Evolutionary conservation across 768 basidiomycete genomes (phyloP).

Genomic region (Clavulina sp.): DNA sequence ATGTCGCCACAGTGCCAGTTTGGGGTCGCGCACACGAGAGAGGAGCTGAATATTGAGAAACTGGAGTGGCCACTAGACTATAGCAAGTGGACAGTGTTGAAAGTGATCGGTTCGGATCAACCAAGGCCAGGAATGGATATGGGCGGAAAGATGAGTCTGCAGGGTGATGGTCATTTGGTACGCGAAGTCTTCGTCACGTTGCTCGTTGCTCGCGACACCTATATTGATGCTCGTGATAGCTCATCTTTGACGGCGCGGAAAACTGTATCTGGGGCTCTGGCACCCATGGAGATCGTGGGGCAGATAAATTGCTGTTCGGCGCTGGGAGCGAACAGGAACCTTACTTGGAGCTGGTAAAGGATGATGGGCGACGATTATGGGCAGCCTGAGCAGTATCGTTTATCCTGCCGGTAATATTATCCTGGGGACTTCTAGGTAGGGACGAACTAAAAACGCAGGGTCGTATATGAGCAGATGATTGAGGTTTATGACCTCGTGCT

Average conservation of each 20-base stretch:
- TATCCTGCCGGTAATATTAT: too few species aligned
- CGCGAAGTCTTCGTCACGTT: constrained; percentile 2
- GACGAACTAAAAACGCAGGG: too few species aligned
- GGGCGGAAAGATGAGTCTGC: constrained; percentile 10
- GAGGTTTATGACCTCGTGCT: too few species aligned
- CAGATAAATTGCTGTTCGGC: neutral
- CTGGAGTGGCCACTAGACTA: constrained; percentile 8
- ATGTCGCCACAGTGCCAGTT: constrained; percentile 13
- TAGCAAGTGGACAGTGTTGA: constrained; percentile 8
- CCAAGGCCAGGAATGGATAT: constrained; percentile 4
- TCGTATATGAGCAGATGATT: too few species aligned
- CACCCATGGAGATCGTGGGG: constrained; percentile 1
- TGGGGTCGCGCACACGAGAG: constrained; percentile 7
- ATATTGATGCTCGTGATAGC: constrained; percentile 1
- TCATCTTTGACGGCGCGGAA: neutral
- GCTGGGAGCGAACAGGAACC: neutral
- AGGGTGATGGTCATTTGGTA: constrained; percentile 15
- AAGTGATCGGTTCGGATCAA: constrained; percentile 12
- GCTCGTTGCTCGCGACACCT: too few species aligned
- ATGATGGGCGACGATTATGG: neutral
- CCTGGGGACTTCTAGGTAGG: too few species aligned
- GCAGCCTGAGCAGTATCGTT: neutral
- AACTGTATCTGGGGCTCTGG: constrained; percentile 1
- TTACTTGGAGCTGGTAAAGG: neutral
- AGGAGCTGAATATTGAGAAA: neutral